These are phyloP conservation scores for Epichloe sibirici DNA, from an alignment of 2,329 filamentous ascomycete genomes.

Conservation along the genomic window DNA sequence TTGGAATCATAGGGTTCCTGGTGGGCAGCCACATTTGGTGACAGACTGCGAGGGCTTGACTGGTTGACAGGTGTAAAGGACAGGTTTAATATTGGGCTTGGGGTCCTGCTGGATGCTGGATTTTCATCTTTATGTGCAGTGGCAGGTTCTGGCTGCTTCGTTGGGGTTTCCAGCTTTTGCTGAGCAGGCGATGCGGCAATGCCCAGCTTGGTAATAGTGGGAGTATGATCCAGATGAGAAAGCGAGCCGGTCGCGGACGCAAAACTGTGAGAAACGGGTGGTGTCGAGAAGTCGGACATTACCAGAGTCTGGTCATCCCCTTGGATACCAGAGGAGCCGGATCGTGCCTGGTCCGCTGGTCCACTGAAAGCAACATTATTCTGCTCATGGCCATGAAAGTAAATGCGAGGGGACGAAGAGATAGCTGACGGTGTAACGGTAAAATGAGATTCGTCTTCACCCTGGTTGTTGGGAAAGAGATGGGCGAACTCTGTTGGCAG, in stretches of 20 bases:
- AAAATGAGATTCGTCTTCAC: constrained; percentile 15
- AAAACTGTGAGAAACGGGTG: background rate
- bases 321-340: background rate
- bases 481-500: constrained; percentile 18
- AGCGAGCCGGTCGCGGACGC: background rate
- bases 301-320: constrained; percentile 2
- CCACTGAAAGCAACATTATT: background rate
- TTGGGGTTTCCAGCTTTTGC: background rate
- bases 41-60: background rate
- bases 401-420: constrained; percentile 14
- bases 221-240: background rate
- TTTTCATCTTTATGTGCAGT: background rate
- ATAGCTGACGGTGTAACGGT: constrained; percentile 12
- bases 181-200: background rate
- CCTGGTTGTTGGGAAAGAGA: constrained; percentile 19
- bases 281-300: background rate
- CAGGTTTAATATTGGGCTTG: background rate
- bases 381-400: constrained; percentile 4
- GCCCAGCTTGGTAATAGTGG: background rate
- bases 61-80: background rate
- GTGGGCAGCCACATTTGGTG: background rate
- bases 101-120: background rate
- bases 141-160: background rate
- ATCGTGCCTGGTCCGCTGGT: background rate
- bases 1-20: background rate